A percentile compares a stretch with the other conserved stretches of the same genome.
phyloP scores from a whole-genome alignment of 345 rosid genomes.

The Erodium maritimum region DNA sequence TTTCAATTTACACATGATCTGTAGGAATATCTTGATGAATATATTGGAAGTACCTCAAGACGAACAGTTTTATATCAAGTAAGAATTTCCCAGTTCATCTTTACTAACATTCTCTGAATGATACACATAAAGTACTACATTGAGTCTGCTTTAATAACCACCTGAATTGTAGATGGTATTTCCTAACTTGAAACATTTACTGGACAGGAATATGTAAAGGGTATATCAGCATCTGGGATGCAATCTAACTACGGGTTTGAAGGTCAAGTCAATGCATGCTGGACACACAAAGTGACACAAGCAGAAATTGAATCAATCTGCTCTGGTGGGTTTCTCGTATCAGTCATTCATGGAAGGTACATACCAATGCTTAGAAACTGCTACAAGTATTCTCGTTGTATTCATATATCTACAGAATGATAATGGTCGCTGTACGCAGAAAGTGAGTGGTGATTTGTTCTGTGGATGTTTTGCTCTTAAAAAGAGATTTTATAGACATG shows the following conservation, averaged over 20 bases:
- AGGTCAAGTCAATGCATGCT: conserved; percentile 89
- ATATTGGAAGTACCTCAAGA: conserved; percentile 49
- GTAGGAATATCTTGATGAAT: conserved; percentile 79
- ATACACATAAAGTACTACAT: too few species aligned
- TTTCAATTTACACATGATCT: background rate
- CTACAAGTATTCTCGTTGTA: background rate
- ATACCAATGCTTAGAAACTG: background rate
- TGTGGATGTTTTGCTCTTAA: too few species aligned
- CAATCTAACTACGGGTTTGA: conserved; percentile 73
- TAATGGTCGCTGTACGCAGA: too few species aligned
- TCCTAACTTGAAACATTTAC: background rate
- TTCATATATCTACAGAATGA: background rate
- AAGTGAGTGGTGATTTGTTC: background rate
- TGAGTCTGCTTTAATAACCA: too few species aligned
- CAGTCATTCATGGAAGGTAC: conserved; percentile 93
- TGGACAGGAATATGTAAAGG: conserved; percentile 70
- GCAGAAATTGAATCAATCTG: conserved; percentile 50
- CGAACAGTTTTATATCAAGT: conserved; percentile 68
- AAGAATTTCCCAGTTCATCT: background rate
- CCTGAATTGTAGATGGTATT: background rate
- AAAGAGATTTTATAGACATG: too few species aligned
- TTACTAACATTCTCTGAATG: background rate
- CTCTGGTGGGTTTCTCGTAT: conserved; percentile 68
- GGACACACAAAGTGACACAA: conserved; percentile 63
- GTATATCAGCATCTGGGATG: conserved; percentile 74